Conservation (phyloP, 345 rosid species). For the Euphorbia pulcherrima region DNA sequence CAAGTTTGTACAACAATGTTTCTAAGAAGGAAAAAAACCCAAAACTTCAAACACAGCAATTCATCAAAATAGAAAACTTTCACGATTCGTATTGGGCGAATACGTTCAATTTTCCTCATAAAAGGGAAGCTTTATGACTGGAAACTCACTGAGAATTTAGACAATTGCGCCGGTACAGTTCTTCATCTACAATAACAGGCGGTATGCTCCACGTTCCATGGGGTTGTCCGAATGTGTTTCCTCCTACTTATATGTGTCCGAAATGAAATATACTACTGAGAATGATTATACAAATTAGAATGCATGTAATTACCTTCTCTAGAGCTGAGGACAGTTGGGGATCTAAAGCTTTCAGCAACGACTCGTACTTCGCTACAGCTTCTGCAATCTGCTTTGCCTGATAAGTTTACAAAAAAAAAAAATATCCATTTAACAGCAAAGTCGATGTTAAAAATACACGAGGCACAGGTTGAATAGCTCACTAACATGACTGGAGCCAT, state of each 20-base stretch:
- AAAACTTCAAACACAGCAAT: too few relatives aligned
- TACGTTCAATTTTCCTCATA: too few relatives aligned
- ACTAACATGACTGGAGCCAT: conserved; percentile 71
- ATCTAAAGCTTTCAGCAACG: conserved; percentile 48
- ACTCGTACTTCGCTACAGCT: conserved; percentile 65
- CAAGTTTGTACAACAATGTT: too few relatives aligned
- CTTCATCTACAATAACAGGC: conserved; percentile 57
- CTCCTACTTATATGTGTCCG: conserved; percentile 40
- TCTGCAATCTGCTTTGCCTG: conserved; percentile 73
- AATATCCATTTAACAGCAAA: not conserved
- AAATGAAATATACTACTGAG: not conserved
- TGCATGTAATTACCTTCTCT: conserved; percentile 55
- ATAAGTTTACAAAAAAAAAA: not conserved
- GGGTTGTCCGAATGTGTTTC: conserved; percentile 48
- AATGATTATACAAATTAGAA: not conserved
- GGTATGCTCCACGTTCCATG: conserved; percentile 85
- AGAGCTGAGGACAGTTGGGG: conserved; percentile 50
- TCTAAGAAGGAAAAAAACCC: too few relatives aligned
- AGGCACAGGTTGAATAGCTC: conserved; percentile 21
- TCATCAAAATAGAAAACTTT: too few relatives aligned
- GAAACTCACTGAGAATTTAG: not conserved
- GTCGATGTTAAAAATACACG: not conserved
- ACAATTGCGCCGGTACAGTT: conserved; percentile 38
- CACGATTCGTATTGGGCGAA: too few relatives aligned
- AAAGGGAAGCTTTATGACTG: not conserved